Evolutionary conservation across 2,329 filamentous ascomycete genomes (phyloP), one percentile per base, ranked within the genome.

Genomic region (Sporothrix sp.): DNA sequence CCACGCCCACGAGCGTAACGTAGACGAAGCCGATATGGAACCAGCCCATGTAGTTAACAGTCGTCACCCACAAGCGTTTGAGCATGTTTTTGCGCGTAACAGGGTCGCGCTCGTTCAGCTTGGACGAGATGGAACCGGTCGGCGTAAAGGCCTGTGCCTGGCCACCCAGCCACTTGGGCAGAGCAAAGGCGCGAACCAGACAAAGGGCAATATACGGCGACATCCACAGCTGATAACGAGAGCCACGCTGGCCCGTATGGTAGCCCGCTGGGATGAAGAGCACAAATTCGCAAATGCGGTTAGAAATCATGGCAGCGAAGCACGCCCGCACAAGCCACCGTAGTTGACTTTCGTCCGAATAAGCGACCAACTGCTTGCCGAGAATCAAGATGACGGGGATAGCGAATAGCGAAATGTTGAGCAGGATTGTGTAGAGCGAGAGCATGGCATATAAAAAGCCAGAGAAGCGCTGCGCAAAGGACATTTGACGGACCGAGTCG

Each of bases 191-290:
- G 3, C 76, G 75, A 47, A 80, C 63, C 49, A 81, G 72, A 58
- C 73, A 76, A 10, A 79, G 66, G 0, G 76, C 74, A 53, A 79
- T 76, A 62, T 79, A 82, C 0, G 78, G 77, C 7, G 77, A 71
- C 77, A 81, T 81, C 77, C 78, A 82, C 25, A 81, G 66, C 61
- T 79, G 74, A 55, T 75, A 74, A 4, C 75, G 68, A 2, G 71
- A 70, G 35, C 75, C 75, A 49, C 77, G 70, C 61, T 79, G 76
- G 4, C 75, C 77, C 10, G 75, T 76, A 60, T 78, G 72, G 58
- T 81, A 81, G 18, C 78, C 77, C 1, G 75, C 71, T 0, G 78
- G 77, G 11, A 79, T 69, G 60, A 73, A 81, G n/a, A 78, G 68
- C n/a, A 73, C 66, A 52, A 76, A 71, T 59, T 81, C 77, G 61